Evolutionary conservation across 169 alveolate species (phyloP).

Genomic region (Plasmodium reichenowi): DNA sequence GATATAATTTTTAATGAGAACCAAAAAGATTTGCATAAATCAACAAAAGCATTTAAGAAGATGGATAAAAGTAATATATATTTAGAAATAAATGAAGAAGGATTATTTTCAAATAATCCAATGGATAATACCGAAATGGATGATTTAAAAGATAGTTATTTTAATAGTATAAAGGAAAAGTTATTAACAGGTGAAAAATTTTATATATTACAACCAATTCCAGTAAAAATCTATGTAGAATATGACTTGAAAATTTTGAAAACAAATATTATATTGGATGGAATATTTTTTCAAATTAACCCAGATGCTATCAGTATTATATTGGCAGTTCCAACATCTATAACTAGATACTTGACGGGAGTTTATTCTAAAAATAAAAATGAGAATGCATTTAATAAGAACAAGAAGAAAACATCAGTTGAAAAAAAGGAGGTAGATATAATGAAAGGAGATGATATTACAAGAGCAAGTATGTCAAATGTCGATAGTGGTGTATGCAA

Average conservation of each 20-base stretch:
- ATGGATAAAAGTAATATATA: not conserved
- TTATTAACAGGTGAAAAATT: slow-evolving; percentile 24
- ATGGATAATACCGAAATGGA: not conserved
- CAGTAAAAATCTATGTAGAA: slow-evolving; percentile 74
- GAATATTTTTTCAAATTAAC: slow-evolving; percentile 85
- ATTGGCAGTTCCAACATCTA: slow-evolving; percentile 85
- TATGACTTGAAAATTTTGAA: slow-evolving; percentile 60
- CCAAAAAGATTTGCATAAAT: not conserved
- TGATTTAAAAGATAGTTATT: slow-evolving; percentile 23
- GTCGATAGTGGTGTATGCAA: not conserved
- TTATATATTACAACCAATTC: slow-evolving; percentile 75
- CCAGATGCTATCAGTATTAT: slow-evolving; percentile 87
- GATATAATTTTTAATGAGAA: not conserved
- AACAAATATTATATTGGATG: slow-evolving; percentile 82
- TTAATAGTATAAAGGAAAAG: slow-evolving; percentile 58
- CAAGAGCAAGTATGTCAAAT: not conserved
- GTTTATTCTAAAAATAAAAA: slow-evolving; percentile 65
- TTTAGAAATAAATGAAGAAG: not conserved
- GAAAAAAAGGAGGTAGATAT: slow-evolving; percentile 24
- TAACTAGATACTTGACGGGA: slow-evolving; percentile 77
- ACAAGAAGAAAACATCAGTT: slow-evolving; percentile 17
- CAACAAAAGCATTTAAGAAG: not conserved
- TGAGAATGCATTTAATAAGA: slow-evolving; percentile 15
- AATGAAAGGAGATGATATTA: slow-evolving; percentile 13
- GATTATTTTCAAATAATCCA: not conserved